Conservation (phyloP, 2,329 filamentous ascomycete species). For the Stromatinia cepivora region DNA sequence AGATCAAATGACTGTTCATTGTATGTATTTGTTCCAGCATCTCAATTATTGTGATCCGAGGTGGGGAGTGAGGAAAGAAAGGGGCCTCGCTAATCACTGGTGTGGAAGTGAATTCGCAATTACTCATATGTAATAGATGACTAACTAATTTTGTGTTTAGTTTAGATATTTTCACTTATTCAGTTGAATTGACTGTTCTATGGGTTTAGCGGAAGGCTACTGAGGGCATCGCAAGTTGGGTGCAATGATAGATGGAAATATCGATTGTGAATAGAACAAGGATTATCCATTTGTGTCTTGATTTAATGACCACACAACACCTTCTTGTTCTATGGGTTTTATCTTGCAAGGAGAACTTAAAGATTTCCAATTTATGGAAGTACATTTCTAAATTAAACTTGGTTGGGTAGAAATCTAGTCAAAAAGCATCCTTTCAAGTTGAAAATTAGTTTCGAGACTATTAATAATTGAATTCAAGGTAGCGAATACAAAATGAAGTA, state of each 20-base stretch:
- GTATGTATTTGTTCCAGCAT: neutral
- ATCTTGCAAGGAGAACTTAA: neutral
- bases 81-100: constrained; percentile 8
- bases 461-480: no score
- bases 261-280: neutral
- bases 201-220: neutral
- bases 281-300: neutral
- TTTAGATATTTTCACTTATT: no score
- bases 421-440: neutral
- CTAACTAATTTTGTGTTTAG: no score
- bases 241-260: neutral
- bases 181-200: no score
- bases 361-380: neutral
- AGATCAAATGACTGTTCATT: no score
- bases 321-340: no score
- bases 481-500: neutral
- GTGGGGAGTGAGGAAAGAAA: neutral
- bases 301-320: no score
- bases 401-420: neutral
- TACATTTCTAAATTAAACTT: rapidly evolving
- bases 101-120: neutral
- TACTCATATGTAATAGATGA: neutral
- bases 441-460: neutral
- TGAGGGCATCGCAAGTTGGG: neutral
- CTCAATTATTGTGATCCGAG: neutral